A percentile compares a stretch with the other conserved stretches of the same genome.
Conservation (phyloP, 2,329 filamentous ascomycete species). For the Stachybotrys elegans region DNA sequence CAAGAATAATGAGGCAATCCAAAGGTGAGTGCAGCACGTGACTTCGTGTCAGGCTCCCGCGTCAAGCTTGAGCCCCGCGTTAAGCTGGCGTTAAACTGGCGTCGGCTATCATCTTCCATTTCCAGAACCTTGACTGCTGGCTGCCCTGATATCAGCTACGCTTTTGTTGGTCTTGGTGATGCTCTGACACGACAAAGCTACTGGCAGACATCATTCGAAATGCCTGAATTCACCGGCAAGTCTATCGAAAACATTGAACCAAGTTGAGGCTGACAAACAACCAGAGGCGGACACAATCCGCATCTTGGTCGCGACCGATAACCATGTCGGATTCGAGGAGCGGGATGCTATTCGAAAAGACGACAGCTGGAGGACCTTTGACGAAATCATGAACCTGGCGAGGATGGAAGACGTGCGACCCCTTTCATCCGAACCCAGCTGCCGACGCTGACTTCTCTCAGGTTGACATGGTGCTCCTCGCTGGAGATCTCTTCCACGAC, state of each 20-base stretch:
- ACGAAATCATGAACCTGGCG: conserved; percentile 89
- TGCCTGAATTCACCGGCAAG: conserved; percentile 26
- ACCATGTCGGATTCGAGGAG: conserved; percentile 96
- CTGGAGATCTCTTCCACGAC: conserved; percentile 94
- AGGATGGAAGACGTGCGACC: conserved; percentile 67
- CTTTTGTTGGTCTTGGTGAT: too few relatives aligned
- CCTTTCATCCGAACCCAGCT: too few relatives aligned
- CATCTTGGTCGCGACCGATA: conserved; percentile 91
- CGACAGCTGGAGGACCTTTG: conserved; percentile 94
- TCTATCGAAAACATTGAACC: background rate
- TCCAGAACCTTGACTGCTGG: too few relatives aligned
- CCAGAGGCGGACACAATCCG: conserved; percentile 77
- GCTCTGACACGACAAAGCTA: too few relatives aligned
- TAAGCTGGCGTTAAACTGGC: too few relatives aligned
- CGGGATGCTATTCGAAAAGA: conserved; percentile 90
- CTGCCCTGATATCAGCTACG: too few relatives aligned
- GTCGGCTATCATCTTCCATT: too few relatives aligned
- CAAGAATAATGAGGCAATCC: too few relatives aligned
- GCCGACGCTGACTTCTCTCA: too few relatives aligned
- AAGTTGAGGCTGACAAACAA: conserved; percentile 9
- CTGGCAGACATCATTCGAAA: conserved; percentile 5
- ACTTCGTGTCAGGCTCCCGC: conserved; percentile 4
- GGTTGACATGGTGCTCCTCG: conserved; percentile 95
- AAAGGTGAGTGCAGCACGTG: too few relatives aligned
- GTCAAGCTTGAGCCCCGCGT: background rate